These are phyloP conservation scores for Xylaria grammica DNA, from an alignment of 495 filamentous ascomycete species.

Conservation along the genomic window DNA sequence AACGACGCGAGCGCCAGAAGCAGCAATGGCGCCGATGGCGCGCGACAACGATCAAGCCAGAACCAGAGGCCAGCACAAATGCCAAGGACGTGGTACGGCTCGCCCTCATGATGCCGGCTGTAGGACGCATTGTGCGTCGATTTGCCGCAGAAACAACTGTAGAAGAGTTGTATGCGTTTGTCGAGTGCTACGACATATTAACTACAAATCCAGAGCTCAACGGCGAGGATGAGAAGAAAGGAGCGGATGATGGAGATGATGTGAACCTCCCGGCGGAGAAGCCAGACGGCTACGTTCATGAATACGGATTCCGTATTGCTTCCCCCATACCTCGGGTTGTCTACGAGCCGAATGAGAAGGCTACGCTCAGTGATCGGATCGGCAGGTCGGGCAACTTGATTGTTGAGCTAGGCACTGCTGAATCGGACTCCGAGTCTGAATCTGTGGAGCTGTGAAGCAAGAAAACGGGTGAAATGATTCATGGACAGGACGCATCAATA, in stretches of 20 bases:
- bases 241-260: slow-evolving; percentile 38
- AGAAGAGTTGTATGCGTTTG: slow-evolving; percentile 94
- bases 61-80: slow-evolving; percentile 61
- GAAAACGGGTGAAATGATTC: not conserved
- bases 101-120: slow-evolving; percentile 73
- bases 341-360: slow-evolving; percentile 67
- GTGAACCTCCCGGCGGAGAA: slow-evolving; percentile 37
- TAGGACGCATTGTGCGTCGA: slow-evolving; percentile 69
- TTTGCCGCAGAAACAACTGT: slow-evolving; percentile 69
- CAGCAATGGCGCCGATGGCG: slow-evolving; percentile 84
- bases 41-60: slow-evolving; percentile 64
- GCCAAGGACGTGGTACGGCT: slow-evolving; percentile 77
- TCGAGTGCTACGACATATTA: slow-evolving; percentile 84
- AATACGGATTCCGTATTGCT: slow-evolving; percentile 81
- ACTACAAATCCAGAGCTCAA: slow-evolving; percentile 28
- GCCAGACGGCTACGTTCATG: slow-evolving; percentile 74
- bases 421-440: slow-evolving; percentile 33
- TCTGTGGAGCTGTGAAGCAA: not conserved
- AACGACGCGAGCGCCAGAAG: slow-evolving; percentile 60
- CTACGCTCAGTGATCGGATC: slow-evolving; percentile 70
- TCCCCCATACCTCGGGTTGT: slow-evolving; percentile 81
- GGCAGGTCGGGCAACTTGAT: slow-evolving; percentile 87
- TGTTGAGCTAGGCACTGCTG: slow-evolving; percentile 63
- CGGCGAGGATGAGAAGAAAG: slow-evolving; percentile 37
- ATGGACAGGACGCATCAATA: not conserved